Base-by-base conservation (phyloP, 2,329 filamentous ascomycete species). In the Fusarium succisae region DNA sequence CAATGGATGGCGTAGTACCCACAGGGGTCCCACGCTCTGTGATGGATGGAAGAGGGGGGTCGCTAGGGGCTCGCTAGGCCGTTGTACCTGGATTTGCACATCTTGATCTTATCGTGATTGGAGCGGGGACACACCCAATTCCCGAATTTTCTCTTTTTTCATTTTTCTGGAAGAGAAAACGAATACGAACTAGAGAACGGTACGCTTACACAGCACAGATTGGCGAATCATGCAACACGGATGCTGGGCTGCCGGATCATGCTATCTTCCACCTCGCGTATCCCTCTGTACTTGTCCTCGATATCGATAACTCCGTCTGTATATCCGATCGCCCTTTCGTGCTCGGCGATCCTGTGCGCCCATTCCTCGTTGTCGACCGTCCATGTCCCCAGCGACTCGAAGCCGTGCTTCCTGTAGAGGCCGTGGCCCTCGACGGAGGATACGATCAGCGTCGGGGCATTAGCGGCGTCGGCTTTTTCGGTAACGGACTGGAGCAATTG, bases 81-180 rank as follows among this genome's bases (percentile, higher is more conserved):
- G 63, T 63, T 72, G 71, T 74, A 20, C 71, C 72, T 74, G 72
- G 59, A 74, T 74, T 74, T 61, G 66, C 51, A 51, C 63, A 74
- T 72, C 71, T 74, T 72, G 72, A 74, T 74, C 72, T 74, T 74
- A 74, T 74, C 72, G 60, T 74, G 71, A 74, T 74, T 74, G 71
- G 72, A 60, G 71, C 71, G 72, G 66, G 61, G 70, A 28, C 22
- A 9, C 28, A 35, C 32, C 54, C 61, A 50, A 57, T 66, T 66
- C 65, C 41, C 65, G 54, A 66, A 45, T 66, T 56, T 66, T 65
- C 47, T 53, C 45, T 63, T 44, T 30, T 28, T 22, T 26, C 28
- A 15, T 26, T 12, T n/a, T 64, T 50, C 57, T 63, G 65, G 66
- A 66, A 61, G 35, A 56, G 39, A 55, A 72, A 74, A 51, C 72